Percentiles rank a stretch among this genome's conserved stretches.
These are phyloP conservation scores for Phytophthora meadii DNA, from an alignment of 352 stramenopile genomes.

Conservation along the genomic window DNA sequence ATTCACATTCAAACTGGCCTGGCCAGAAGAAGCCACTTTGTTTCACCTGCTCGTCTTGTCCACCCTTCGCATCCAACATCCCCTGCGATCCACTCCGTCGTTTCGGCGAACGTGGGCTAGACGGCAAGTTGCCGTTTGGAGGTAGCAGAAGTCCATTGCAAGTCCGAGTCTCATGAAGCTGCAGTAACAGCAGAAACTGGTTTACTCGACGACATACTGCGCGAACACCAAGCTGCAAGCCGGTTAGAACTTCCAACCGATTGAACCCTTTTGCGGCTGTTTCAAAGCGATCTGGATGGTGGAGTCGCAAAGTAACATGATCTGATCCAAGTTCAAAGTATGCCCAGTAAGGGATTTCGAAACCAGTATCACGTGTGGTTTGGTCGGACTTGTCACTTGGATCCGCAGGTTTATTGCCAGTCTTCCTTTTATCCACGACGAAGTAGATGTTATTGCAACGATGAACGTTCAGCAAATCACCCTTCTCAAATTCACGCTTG, in stretches of 20 bases:
- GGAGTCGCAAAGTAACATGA: slow-evolving; percentile 61
- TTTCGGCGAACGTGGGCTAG: slow-evolving; percentile 52
- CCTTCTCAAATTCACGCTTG: slow-evolving; percentile 61
- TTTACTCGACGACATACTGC: slow-evolving; percentile 83
- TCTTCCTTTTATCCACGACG: slow-evolving; percentile 50
- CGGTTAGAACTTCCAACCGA: slow-evolving; percentile 69
- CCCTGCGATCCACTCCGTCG: slow-evolving; percentile 39
- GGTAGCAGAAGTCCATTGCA: slow-evolving; percentile 80
- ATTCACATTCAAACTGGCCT: slow-evolving; percentile 86
- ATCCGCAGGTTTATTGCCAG: not conserved
- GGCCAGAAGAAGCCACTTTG: slow-evolving; percentile 80
- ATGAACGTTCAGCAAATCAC: slow-evolving; percentile 55
- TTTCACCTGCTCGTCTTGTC: slow-evolving; percentile 22
- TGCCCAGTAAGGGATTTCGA: slow-evolving; percentile 83
- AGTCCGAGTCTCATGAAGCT: slow-evolving; percentile 84
- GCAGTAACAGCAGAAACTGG: slow-evolving; percentile 82
- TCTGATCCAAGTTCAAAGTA: slow-evolving; percentile 72
- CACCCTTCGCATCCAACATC: slow-evolving; percentile 28
- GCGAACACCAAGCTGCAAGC: slow-evolving; percentile 75
- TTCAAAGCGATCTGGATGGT: slow-evolving; percentile 56
- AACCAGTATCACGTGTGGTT: slow-evolving; percentile 3
- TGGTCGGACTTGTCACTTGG: not conserved
- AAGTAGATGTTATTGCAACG: slow-evolving; percentile 76
- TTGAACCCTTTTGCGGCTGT: slow-evolving; percentile 41
- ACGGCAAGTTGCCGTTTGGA: slow-evolving; percentile 38